Conservation (phyloP, 129 eudicot species). For the sunflower (Helianthus annuus) region HanXRQr2.0-SUNRISE NC_035444.2:152643997-152644496, state of each 20-base stretch:
- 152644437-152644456: too few species aligned
- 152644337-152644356: too few species aligned
- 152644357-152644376: too few species aligned
- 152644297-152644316: too few species aligned
- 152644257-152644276: too few species aligned
- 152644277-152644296: too few species aligned
- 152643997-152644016: slow-evolving; percentile 31
- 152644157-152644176: not conserved
- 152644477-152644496: too few species aligned
- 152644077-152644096: slow-evolving; percentile 18
- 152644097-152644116: slow-evolving; percentile 23
- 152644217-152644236: slow-evolving; percentile 15
- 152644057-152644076: slow-evolving; percentile 29
- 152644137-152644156: slow-evolving; percentile 24
- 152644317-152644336: too few species aligned
- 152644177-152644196: slow-evolving; percentile 21
- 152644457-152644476: too few species aligned
- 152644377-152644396: too few species aligned
- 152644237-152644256: not conserved
- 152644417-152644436: too few species aligned
- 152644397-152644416: too few species aligned
- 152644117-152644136: slow-evolving; percentile 16
- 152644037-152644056: slow-evolving; percentile 21
- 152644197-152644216: slow-evolving; percentile 23
- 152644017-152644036: slow-evolving; percentile 27